Evolutionary conservation across 208 protist species (phyloP).

Genomic region (Borovskyia barvae): DNA sequence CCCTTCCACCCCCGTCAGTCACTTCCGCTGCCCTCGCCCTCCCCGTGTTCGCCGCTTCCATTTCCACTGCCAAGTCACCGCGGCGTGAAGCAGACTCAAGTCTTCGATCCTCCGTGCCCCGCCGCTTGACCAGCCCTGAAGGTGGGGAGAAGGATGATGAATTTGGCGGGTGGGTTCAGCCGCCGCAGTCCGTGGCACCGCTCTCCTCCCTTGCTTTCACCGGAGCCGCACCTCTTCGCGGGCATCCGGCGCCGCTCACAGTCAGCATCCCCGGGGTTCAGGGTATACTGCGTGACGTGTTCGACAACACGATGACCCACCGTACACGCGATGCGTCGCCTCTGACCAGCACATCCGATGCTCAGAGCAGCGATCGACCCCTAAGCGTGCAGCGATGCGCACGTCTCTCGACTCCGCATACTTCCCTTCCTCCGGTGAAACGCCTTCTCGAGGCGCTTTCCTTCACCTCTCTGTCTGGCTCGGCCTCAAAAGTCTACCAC

Average conservation of each 20-base stretch:
- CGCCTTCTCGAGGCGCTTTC: conserved; percentile 20
- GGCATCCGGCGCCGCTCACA: not conserved
- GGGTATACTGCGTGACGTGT: conserved; percentile 11
- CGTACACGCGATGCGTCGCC: no score
- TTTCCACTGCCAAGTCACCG: not conserved
- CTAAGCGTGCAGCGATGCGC: not conserved
- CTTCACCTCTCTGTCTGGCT: conserved; percentile 16
- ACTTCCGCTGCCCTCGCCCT: conserved; percentile 7
- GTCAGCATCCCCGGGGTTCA: not conserved
- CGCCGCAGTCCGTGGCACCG: not conserved
- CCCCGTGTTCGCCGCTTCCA: conserved; percentile 5
- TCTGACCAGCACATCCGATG: not conserved
- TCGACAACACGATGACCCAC: conserved; percentile 1
- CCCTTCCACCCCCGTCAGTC: not conserved
- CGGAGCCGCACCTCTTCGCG: not conserved
- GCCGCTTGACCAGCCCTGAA: not conserved
- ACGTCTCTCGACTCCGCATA: not conserved
- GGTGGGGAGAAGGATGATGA: conserved; percentile 11
- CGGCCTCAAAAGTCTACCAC: not conserved
- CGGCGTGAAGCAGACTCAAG: no score
- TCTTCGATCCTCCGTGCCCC: no score
- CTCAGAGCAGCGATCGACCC: not conserved
- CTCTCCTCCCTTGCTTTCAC: not conserved
- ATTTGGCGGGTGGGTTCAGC: conserved; percentile 22
- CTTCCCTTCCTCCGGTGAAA: conserved; percentile 5